Evolutionary conservation across 2,329 filamentous ascomycete genomes (phyloP).

Genomic region (Zymoseptoria crescenta): DNA sequence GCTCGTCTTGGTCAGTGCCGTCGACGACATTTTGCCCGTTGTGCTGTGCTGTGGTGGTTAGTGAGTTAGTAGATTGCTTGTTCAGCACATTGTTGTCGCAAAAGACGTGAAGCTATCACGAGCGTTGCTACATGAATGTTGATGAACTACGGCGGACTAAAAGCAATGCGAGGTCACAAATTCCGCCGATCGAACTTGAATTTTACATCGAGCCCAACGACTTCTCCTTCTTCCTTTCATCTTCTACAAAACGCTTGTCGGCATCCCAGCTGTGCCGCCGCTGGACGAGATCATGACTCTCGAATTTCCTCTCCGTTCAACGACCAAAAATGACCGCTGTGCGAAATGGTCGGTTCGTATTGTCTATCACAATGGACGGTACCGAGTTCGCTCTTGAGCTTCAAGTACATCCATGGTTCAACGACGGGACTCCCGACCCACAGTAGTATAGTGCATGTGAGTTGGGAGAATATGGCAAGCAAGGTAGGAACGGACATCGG

Average conservation of each 20-base stretch:
- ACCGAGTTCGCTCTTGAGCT: background rate
- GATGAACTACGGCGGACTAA: background rate
- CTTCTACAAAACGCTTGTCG: no score
- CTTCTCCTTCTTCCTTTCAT: no score
- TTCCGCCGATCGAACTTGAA: background rate
- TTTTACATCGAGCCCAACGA: background rate
- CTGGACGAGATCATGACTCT: no score
- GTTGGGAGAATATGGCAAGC: background rate
- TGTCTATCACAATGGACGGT: background rate
- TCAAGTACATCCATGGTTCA: background rate
- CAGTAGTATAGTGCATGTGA: background rate
- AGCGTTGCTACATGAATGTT: background rate
- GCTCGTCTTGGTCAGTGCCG: constrained; percentile 8
- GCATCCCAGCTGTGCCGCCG: no score
- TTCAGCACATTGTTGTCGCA: constrained; percentile 4
- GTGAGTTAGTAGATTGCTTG: constrained; percentile 1
- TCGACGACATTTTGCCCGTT: constrained; percentile 21
- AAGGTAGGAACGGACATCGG: background rate
- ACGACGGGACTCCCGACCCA: background rate
- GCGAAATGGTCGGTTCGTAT: background rate
- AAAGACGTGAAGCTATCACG: background rate
- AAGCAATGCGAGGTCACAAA: background rate
- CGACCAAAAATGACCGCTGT: background rate
- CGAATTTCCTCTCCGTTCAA: background rate
- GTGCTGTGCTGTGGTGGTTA: constrained; percentile 7